Percentiles rank a stretch among this genome's conserved stretches.
Evolutionary conservation across 2,329 filamentous ascomycete genomes (phyloP).

Genomic region (Pseudocercospora fuligena): DNA sequence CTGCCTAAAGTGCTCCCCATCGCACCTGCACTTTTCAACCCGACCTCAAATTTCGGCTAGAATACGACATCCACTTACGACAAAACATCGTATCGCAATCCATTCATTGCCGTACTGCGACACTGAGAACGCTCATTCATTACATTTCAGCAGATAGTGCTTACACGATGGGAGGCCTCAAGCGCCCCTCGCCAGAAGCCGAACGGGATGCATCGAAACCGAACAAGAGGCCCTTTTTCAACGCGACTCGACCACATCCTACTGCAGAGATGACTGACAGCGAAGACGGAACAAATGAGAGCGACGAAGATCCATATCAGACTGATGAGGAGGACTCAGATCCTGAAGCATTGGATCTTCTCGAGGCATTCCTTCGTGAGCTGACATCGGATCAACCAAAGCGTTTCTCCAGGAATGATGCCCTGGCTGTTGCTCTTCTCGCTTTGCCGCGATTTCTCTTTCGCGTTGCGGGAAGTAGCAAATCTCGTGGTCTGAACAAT

Average conservation of each 20-base stretch:
- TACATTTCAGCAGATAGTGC: not conserved
- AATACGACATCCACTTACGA: not conserved
- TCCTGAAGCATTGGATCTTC: not conserved
- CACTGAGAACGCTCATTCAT: not conserved
- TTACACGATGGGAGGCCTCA: not conserved
- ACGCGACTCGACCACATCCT: not conserved
- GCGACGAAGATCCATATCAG: not conserved
- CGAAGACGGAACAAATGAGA: not conserved
- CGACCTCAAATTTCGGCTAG: no score
- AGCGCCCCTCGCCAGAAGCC: not conserved
- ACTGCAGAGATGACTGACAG: not conserved
- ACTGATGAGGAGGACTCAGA: not conserved
- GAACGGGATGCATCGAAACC: not conserved
- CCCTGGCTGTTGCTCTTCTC: not conserved
- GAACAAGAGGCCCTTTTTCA: not conserved
- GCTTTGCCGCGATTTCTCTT: slow-evolving; percentile 11
- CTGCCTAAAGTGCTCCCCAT: no score
- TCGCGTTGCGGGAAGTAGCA: slow-evolving; percentile 9
- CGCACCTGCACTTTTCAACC: no score
- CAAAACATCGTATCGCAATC: not conserved
- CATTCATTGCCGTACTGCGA: not conserved
- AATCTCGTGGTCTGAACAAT: slow-evolving; percentile 20
- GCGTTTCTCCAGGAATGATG: not conserved
- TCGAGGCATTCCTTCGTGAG: not conserved
- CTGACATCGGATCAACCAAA: not conserved